Conservation (phyloP, 768 basidiomycete genomes). For the Lyophyllum shimeji region DNA sequence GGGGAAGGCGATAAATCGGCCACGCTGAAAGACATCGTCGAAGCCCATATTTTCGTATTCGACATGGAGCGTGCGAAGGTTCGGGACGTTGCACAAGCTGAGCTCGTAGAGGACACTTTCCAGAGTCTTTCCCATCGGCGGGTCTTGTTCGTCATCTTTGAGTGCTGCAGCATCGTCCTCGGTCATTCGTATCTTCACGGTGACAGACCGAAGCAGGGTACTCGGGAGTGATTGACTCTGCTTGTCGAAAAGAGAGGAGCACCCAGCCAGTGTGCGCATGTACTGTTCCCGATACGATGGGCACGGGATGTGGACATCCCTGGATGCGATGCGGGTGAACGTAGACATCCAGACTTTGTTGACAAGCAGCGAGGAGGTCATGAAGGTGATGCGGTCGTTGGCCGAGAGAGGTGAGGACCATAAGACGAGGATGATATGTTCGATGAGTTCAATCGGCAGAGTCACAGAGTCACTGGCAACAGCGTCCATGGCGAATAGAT, state of each 20-base stretch:
- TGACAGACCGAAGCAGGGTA: slow-evolving; percentile 7
- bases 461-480: no score
- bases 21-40: slow-evolving; percentile 21
- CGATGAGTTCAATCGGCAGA: slow-evolving; percentile 11
- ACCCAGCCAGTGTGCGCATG: slow-evolving; percentile 9
- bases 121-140: slow-evolving; percentile 17
- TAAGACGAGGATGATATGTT: slow-evolving; percentile 25
- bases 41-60: slow-evolving; percentile 19
- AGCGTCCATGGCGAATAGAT: neutral
- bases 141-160: neutral
- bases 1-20: slow-evolving; percentile 21
- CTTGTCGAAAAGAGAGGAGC: neutral
- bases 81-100: slow-evolving; percentile 15
- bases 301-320: slow-evolving; percentile 31
- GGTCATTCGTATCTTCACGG: slow-evolving; percentile 10
- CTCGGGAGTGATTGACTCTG: slow-evolving; percentile 3
- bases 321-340: slow-evolving; percentile 27
- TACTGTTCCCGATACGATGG: slow-evolving; percentile 21
- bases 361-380: slow-evolving; percentile 28
- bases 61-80: slow-evolving; percentile 21
- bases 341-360: slow-evolving; percentile 27
- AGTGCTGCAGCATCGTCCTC: neutral
- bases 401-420: slow-evolving; percentile 29
- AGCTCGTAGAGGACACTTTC: slow-evolving; percentile 20
- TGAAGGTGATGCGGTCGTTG: slow-evolving; percentile 28